Base-by-base conservation (phyloP, 306 rosid species). In the Glycine soja region DNA sequence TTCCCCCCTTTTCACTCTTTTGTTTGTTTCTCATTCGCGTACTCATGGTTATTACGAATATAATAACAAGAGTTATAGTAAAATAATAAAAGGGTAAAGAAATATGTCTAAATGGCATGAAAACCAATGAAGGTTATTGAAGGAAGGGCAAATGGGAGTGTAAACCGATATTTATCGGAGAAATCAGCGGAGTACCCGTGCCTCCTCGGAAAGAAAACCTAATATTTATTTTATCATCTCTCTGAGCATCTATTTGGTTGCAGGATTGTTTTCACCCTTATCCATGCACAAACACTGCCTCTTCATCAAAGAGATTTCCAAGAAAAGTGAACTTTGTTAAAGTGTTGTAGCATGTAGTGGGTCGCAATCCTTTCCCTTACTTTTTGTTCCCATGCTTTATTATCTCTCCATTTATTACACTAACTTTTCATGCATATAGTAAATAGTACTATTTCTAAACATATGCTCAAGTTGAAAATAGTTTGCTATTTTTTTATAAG, bases 151-250 rank as follows among this genome's bases (percentile, higher is more conserved):
- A 10, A 24, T 1, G 30, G 30, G 30, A 24, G 30, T 24, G 30
- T 24, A 24, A 62, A 62, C 7, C 68, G 43, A 62, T 82, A 36
- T 88, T 80, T 88, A 82, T 93, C 11, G 98, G 97, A 93, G 93
- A 91, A 89, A 93, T 91, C 90, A 91, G 94, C 95, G 95, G 98
- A 90, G 88, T 90, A 67, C 92, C 97, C 97, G 98, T 93, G 98
- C 92, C 95, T 88, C 75, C 92, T 91, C 53, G 92, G 95, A 86
- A 89, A 89, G 64, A 84, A 78, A 65, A 70, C 85, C 81, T 24
- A 24, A 24, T 24, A 24, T 24, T 0, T 48, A 67, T 32, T 72
- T 50, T 42, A 77, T 72, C 12, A 72, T 61, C 57, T 61, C 70
- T 75, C 85, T 52, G n/a, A 43, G 56, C 83, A 78, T 72, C 76